These are phyloP conservation scores for Fusarium brevicatenulatum DNA, from an alignment of 2,329 filamentous ascomycete genomes.

Conservation along the genomic window DNA sequence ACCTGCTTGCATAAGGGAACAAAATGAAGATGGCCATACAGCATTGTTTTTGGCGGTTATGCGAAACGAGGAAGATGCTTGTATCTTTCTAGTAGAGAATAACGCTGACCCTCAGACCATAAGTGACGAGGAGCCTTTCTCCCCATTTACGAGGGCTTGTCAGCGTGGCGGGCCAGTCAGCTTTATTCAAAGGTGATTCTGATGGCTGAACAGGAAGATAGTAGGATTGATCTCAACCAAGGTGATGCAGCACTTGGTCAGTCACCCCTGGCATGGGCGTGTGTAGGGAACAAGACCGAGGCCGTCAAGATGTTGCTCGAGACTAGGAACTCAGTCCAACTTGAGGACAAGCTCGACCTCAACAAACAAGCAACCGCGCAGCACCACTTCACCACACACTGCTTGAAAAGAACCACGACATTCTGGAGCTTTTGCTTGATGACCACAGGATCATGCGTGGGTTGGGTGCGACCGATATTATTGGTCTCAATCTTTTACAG, in stretches of 20 bases:
- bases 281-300: background rate
- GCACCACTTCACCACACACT: background rate
- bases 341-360: background rate
- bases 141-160: background rate
- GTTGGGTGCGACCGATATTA: background rate
- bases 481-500: background rate
- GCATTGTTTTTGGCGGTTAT: background rate
- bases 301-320: background rate
- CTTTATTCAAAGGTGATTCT: background rate
- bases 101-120: background rate
- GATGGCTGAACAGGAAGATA: background rate
- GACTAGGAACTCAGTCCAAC: background rate
- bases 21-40: background rate
- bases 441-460: background rate
- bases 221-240: background rate
- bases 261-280: background rate
- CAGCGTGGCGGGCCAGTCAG: background rate
- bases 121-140: background rate
- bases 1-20: background rate
- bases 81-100: background rate
- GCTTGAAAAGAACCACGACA: background rate
- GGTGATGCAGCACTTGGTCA: background rate
- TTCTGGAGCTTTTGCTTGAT: background rate
- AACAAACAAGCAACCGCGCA: background rate
- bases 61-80: background rate